Evolutionary conservation across 495 filamentous ascomycete genomes (phyloP), one percentile per base, ranked within the genome.

Genomic region (Rusavskia elegans): DNA sequence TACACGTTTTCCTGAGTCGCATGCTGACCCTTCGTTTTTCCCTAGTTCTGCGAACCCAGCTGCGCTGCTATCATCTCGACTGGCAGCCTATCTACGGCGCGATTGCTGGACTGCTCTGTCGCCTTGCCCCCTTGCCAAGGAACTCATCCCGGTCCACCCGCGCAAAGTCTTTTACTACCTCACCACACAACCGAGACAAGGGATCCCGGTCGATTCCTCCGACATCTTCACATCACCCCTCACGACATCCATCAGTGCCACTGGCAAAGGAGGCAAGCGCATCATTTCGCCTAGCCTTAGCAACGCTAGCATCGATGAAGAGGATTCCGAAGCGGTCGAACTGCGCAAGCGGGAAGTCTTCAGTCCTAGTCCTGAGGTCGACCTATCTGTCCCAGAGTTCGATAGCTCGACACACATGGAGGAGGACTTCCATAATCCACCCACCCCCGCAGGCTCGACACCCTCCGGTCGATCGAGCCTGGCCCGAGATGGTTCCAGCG

Each of bases 91-190:
- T 71, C 76, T 95, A 58, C 89, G 89, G 71, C 85, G 92, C 54
- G 66, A 84, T 23, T 68, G 68, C 57, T 95, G 89, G 89, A 82
- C 82, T 2, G 80, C 85, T 20, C 67, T 82, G 20, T 70, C 85
- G 40, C 87, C 85, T 4, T 97, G 92, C 64, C 89, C 94, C 5
- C 64, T 97, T 45, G 85, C 82, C 38, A 98, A 97, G 67, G 87
- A 93, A 68, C 80, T 96, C 52, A 83, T 94, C 61, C 80, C 85
- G 29, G 82, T 90, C 37, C 90, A 97, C 61, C 92, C 92, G 23
- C 84, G 87, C 61, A 87, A 92, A 68, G 88, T 94, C 50, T 98
- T 94, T 68, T 98, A 89, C 66, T 96, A 86, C 68, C 78, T 98
- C 48, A 92, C 87, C 37, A 95, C 85, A 8, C 80, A 70, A 55